Base-by-base conservation (phyloP, 805 yeast genomes). In the Kodamaea leandrae region DNA sequence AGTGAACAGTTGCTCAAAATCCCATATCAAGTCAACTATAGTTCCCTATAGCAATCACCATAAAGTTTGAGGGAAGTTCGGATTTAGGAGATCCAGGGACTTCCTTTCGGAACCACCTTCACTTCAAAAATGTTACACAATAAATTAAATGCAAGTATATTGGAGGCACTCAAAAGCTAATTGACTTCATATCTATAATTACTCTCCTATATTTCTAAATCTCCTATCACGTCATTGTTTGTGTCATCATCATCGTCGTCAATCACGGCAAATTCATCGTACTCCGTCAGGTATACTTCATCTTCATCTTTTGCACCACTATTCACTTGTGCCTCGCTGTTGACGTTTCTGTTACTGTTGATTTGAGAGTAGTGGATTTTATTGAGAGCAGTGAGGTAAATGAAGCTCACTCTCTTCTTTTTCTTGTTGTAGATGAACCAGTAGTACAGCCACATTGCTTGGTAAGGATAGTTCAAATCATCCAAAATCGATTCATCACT, bases 371-470 rank as follows among this genome's bases (percentile, higher is more conserved):
- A 63, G 52, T 69, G 73, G 10, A 64, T 50, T 35, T 65, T 64
- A 42, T 69, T 69, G 41, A 69, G 62, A 1, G 72, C 75, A 3
- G 80, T 80, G 47, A 93, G 66, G 52, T 86, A 86, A 13, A 93
- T 60, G 59, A 84, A 91, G 1, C 95, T 88, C 2, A 93, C 98
- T 48, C 98, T 77, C 65, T 91, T 91, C 65, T 85, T 78, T 55
- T 86, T 84, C 64, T 88, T 91, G 66, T 89, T 93, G 65, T 85
- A 89, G 33, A 91, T 79, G 60, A 93, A 93, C 83, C 95, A 91
- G 76, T 87, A 86, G 57, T 82, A 68, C 17, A 85, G 78, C 93
- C 93, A 86, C 68, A 69, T 61, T 2, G 73, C 66, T 50, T 69
- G 74, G 46, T 67, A 67, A 1, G 75, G 75, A 44, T 66, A 63